Evolutionary conservation across 2,329 filamentous ascomycete species (phyloP), one percentile per base, ranked within the genome.

Genomic region (Ambrosiella beaveri): DNA sequence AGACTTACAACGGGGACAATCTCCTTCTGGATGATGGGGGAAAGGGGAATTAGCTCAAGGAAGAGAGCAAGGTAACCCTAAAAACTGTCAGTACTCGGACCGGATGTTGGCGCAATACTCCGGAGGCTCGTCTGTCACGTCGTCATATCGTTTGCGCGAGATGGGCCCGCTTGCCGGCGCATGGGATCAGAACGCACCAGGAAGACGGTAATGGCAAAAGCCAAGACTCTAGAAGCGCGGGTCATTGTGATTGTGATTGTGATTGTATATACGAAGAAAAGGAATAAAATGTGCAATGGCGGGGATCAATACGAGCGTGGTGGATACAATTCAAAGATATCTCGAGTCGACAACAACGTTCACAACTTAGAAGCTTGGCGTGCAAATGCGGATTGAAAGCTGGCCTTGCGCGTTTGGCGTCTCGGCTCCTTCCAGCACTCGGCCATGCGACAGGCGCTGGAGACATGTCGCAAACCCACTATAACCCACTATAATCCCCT

Each of bases 61-160:
- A 85, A 93, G 62, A 91, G 81, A 56, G 86, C 84, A 61, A 95
- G 82, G 74, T 96, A 97, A 65, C 96, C 76, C 91, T 97, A 65
- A 90, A 64, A 11, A 50, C 40, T 47, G 44, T 17, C 2, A 47
- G 44, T 47, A 15, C 7, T 8, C 7, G 19, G 2, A 13, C 39
- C 19, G 3, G 36, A 52, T 49, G 59, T 67, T 27, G 2, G 27
- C 35, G 35, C 12, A 47, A n/a, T 8, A 17, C 11, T 15, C n/a
- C 5, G 40, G 40, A n/a, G 40, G 40, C 27, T 27, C 27, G 27
- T 27, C 27, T 27, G 27, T 27, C 27, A 27, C 27, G 5, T 27
- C 27, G 27, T 27, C 27, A 27, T 27, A 27, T 27, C 27, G 27
- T 27, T 27, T 27, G 27, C 27, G 27, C 27, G 27, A 27, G 27